These are phyloP conservation scores for Rhodotorula sp. DNA, from an alignment of 1,284 basidiomycete species.

Conservation along the genomic window DNA sequence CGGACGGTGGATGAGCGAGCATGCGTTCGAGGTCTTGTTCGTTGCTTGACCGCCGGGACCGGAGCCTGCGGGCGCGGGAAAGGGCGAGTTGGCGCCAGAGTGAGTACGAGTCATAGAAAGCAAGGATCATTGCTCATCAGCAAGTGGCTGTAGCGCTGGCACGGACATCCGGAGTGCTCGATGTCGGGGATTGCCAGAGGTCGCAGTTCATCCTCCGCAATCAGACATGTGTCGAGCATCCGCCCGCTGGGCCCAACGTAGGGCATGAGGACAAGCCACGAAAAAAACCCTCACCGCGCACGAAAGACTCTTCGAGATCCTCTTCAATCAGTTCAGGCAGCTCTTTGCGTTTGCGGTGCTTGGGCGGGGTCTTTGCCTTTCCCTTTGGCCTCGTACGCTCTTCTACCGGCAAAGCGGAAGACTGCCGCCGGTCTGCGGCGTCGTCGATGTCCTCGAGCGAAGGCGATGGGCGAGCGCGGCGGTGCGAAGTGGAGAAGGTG, in stretches of 20 bases:
- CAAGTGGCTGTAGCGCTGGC: neutral
- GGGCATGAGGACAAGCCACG: neutral
- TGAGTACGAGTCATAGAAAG: neutral
- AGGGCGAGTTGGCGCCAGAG: neutral
- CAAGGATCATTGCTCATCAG: too few relatives aligned
- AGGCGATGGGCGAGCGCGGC: neutral
- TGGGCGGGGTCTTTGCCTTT: constrained; percentile 19
- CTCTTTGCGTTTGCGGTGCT: constrained; percentile 12
- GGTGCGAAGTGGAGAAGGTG: neutral
- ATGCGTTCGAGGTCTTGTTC: constrained; percentile 55
- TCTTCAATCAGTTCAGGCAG: constrained; percentile 27
- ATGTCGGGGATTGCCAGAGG: too few relatives aligned
- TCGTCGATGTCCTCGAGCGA: neutral
- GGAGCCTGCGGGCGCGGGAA: constrained; percentile 44
- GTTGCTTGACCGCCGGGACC: constrained; percentile 55
- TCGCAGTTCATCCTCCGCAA: too few relatives aligned
- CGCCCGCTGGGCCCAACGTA: neutral
- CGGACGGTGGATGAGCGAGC: constrained; percentile 52
- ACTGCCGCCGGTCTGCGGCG: neutral
- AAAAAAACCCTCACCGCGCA: constrained; percentile 14
- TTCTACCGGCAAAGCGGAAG: too few relatives aligned
- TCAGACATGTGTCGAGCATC: too few relatives aligned
- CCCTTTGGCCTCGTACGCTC: constrained; percentile 6
- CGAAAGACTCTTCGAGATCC: constrained; percentile 38
- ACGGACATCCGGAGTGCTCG: neutral